phyloP scores from a whole-genome alignment of 345 rosid genomes.

The Dipteronia sinensis region DNA sequence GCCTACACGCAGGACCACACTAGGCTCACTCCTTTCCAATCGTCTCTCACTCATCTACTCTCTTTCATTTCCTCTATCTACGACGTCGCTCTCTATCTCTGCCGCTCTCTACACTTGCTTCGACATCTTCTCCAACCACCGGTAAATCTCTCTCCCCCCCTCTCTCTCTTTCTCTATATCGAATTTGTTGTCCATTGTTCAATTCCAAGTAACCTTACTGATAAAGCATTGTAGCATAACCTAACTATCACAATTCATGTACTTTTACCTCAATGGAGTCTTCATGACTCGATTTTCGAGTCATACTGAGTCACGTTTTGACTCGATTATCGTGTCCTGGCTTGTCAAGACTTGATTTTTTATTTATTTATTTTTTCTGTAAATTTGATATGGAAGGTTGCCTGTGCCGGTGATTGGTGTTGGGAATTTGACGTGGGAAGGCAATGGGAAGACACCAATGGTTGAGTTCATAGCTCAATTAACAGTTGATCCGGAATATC shows the following conservation, averaged over 20 bases:
- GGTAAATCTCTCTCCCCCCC: conserved; percentile 38
- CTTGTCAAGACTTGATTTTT: not conserved
- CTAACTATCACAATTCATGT: too few relatives aligned
- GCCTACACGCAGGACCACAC: conserved; percentile 55
- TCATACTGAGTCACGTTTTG: too few relatives aligned
- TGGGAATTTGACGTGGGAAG: conserved; percentile 94
- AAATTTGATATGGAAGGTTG: conserved; percentile 43
- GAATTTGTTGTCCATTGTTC: too few relatives aligned
- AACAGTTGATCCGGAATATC: conserved; percentile 56
- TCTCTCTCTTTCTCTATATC: too few relatives aligned
- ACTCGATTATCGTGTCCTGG: too few relatives aligned
- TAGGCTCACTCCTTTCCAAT: conserved; percentile 47
- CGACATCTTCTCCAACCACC: conserved; percentile 47
- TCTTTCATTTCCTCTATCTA: conserved; percentile 58
- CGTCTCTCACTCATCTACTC: conserved; percentile 56
- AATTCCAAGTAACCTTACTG: too few relatives aligned
- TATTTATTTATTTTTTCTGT: conserved; percentile 7
- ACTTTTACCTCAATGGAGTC: too few relatives aligned
- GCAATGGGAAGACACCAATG: conserved; percentile 96
- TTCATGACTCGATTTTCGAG: too few relatives aligned
- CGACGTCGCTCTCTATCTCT: conserved; percentile 47
- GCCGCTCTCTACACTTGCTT: not conserved
- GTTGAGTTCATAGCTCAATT: conserved; percentile 60
- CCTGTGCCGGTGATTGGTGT: conserved; percentile 87
- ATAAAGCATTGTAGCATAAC: too few relatives aligned